phyloP scores from a whole-genome alignment of 768 basidiomycete species.

The Strobilomyces echinocephalus region DNA sequence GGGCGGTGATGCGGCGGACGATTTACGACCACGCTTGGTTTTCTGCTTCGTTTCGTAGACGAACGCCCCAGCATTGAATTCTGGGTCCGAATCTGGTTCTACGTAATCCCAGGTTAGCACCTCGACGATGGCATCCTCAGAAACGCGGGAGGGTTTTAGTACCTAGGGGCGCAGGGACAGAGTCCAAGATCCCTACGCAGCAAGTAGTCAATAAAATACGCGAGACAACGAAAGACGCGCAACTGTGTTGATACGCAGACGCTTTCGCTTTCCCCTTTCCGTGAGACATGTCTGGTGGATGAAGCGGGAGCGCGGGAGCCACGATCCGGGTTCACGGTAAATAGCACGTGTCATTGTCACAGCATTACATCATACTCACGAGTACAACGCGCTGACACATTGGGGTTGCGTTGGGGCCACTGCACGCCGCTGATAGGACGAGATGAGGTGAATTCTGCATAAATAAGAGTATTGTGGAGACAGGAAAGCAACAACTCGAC shows the following conservation, averaged over 20 bases:
- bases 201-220: background rate
- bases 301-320: too few species aligned
- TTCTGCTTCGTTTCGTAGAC: constrained; percentile 27
- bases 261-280: constrained; percentile 10
- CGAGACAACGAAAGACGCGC: background rate
- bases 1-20: constrained; percentile 10
- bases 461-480: background rate
- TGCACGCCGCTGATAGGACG: too few species aligned
- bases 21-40: constrained; percentile 15
- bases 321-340: background rate
- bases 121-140: background rate
- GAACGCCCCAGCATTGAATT: constrained; percentile 29
- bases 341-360: constrained; percentile 18
- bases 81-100: constrained; percentile 33
- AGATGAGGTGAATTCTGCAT: too few species aligned
- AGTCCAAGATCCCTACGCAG: constrained; percentile 19
- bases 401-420: too few species aligned
- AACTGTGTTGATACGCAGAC: constrained; percentile 22
- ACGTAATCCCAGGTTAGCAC: background rate
- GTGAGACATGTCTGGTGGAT: constrained; percentile 17
- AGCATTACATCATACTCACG: background rate
- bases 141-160: background rate
- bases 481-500: background rate
- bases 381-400: too few species aligned
- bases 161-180: constrained; percentile 37